Base-by-base conservation (phyloP, 768 basidiomycete genomes). In the Naganishia antarctica region DNA sequence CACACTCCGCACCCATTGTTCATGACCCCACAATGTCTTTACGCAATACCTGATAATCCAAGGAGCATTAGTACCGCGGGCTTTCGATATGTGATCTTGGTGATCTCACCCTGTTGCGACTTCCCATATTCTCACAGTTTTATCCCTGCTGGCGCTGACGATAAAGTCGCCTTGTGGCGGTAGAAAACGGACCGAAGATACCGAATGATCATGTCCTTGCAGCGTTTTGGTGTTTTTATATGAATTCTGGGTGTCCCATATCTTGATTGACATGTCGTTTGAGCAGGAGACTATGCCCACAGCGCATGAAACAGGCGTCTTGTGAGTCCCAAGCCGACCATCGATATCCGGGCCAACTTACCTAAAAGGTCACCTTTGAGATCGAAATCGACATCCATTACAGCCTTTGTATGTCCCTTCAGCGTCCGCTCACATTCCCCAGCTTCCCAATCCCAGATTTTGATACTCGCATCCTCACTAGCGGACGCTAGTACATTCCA, bases 391-490 rank as follows among this genome's bases (percentile, higher is more conserved):
- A 89, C 85, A 78, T 92, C 91, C 74, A 84, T 85, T 29, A 93
- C 86, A 21, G 87, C 84, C 74, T 89, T 90, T 34, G 91, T 93
- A 80, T 94, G 91, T 7, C 91, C 89, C 78, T 92, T 93, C 64
- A 93, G 78, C 11, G 91, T 93, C 68, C 90, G 80, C 77, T 94
- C 91, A 75, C 91, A 88, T 70, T 93, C 91, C 44, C 91, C 91
- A 31, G 88, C 87, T 76, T 94, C 91, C 91, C 91, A 94, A 71
- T 94, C 91, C 91, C 91, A 93, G 49, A 93, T 86, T 81, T 93
- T 93, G 69, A 93, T 83, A 0, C 86, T 91, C 57, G 89, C 83
- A 73, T 94, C 91, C 73, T 91, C 90, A 70, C 89, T 90, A 15
- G 89, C 89, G 41, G 86, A 88, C 23, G 88, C 91, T 46, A 93